Evolutionary conservation across 73 alveolate species (phyloP), one percentile per base, ranked within the genome.

Genomic region (Paramecium sexaurelia): DNA sequence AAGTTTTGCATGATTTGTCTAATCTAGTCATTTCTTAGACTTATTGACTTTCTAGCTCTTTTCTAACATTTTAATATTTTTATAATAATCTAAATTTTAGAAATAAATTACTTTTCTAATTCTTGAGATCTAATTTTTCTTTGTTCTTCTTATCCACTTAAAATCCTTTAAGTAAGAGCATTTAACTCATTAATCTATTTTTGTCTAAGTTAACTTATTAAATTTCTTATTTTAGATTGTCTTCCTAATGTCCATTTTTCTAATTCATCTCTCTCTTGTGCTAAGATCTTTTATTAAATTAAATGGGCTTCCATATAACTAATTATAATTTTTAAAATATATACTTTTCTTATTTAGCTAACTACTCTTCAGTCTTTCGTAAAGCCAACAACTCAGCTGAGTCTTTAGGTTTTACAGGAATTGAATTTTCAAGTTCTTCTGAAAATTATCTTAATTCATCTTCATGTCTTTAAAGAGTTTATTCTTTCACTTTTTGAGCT

Each of bases 301-400:
- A 55, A 68, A 82, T 88, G 94, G 10, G 94, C 94, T 47, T 88
- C 94, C 91, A 88, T 41, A 45, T 88, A 88, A 43, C 94, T 88
- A 88, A 3, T 3, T 13, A 11, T 22, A 61, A 41, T 9, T 8
- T 17, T 39, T 27, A 19, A 24, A 9, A 20, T 9, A 0, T 35
- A 41, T 88, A 88, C 94, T 88, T 82, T 43, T 88, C 84, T 15
- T 88, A 71, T 88, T 88, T 88, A 26, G 94, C 94, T 19, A 88
- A 56, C 33, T 88, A 35, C 11, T 88, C 94, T 43, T 88, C 94
- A 9, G 94, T 88, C 82, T 88, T 88, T 71, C 94, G 68, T 39
- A 88, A 51, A 68, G 69, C 73, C 27, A 88, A 27, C 20, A 88
- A 88, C 43, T 88, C 94, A 13, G 94, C 36, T 29, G 94, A 68